Evolutionary conservation across 345 rosid genomes (phyloP), one percentile per base, ranked within the genome.

Genomic region (Carallia brachiata): DNA sequence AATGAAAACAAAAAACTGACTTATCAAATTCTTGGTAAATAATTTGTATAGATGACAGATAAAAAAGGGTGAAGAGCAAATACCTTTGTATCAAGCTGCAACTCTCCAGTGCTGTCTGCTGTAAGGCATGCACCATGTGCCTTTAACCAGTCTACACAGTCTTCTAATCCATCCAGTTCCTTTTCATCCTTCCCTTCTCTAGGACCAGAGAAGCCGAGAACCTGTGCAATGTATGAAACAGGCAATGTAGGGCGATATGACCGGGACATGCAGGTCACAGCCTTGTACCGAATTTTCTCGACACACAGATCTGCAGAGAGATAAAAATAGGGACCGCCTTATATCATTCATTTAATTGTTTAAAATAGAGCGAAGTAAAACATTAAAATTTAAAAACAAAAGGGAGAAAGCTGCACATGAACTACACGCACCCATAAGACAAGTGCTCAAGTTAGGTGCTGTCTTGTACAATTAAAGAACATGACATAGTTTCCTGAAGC

Each of bases 281-380:
- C 98, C 86, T 88, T 89, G 62, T 84, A 92, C 73, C 99, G 89
- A 89, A 92, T 88, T 84, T 90, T 96, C 73, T 96, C 96, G 68
- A 82, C 94, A 74, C 79, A 90, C 31, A 87, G 97, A 86, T 96
- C 99, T 96, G 90, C 81, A 77, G 17, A 71, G 62, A 50, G 9
- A 58, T 2, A 6, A 16, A 36, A 63, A 52, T 37, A 32, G 34
- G 44, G 6, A 27, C 23, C 32, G 30, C 59, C 28, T 59, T 27
- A 36, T 40, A 56, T 36, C 44, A 15, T 34, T 60, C 63, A 36
- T 36, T 60, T 18, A 30, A 30, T 60, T 36, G 63, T 9, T 1
- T 10, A 4, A 17, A 60, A 32, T 32, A 15, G 39, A 30, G 18
- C 13, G 6, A 60, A 28, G 18, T 30, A 10, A 63, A n/a, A 37